Conservation (phyloP, 2,329 filamentous ascomycete species). For the Byssothecium circinans region DNA sequence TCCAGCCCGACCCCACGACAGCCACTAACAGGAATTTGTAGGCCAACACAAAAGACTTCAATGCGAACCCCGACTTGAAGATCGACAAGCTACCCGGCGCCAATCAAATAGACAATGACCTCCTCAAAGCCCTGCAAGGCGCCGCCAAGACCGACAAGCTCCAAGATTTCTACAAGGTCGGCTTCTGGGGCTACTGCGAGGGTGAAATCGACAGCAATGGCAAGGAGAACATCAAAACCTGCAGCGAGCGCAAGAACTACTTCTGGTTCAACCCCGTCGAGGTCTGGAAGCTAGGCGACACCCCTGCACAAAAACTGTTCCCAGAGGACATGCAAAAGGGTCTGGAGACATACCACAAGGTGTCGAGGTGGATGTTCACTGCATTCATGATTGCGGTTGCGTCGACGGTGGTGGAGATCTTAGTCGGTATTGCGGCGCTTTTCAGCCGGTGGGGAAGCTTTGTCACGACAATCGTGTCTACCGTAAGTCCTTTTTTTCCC, state of each 20-base stretch:
- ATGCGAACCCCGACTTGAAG: constrained; percentile 49
- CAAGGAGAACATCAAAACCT: constrained; percentile 57
- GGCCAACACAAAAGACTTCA: constrained; percentile 55
- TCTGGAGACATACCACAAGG: constrained; percentile 71
- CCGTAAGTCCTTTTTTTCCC: constrained; percentile 55
- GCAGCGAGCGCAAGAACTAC: constrained; percentile 70
- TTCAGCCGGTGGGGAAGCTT: constrained; percentile 82
- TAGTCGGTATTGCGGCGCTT: constrained; percentile 79
- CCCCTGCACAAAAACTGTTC: constrained; percentile 56
- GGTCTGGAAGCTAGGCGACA: constrained; percentile 62
- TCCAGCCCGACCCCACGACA: constrained; percentile 16
- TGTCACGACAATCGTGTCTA: constrained; percentile 75
- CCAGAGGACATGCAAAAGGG: constrained; percentile 68
- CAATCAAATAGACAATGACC: constrained; percentile 39
- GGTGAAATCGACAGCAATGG: constrained; percentile 58
- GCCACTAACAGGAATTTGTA: constrained; percentile 6
- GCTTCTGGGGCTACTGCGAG: constrained; percentile 85
- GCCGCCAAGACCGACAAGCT: constrained; percentile 50
- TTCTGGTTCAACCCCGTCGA: constrained; percentile 77
- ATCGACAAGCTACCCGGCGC: constrained; percentile 28
- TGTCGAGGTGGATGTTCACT: constrained; percentile 81
- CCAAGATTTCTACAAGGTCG: constrained; percentile 76
- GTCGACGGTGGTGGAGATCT: constrained; percentile 69
- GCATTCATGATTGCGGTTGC: constrained; percentile 75
- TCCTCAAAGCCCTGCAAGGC: constrained; percentile 45